Conservation (phyloP, 2,329 filamentous ascomycete species). For the Penicillium sp. region DNA sequence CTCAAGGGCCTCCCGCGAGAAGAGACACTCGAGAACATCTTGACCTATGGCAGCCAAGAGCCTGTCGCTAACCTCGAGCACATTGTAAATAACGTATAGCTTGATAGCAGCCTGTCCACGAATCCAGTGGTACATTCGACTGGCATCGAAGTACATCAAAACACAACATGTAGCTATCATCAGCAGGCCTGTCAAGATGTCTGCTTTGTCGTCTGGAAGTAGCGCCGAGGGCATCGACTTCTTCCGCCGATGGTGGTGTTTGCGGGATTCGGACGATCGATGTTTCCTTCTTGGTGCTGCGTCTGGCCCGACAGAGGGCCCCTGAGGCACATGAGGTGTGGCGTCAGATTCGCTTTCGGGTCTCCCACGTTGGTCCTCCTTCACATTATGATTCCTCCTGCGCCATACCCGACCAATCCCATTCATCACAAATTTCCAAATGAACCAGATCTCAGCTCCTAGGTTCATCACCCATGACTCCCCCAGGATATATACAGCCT, state of each 20-base stretch:
- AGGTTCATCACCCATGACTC: conserved; percentile 76
- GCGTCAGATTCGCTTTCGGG: conserved; percentile 22
- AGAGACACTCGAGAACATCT: conserved; percentile 92
- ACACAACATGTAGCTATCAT: conserved; percentile 82
- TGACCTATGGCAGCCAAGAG: conserved; percentile 89
- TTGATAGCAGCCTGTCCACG: conserved; percentile 96
- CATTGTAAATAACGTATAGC: conserved; percentile 97
- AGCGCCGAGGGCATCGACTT: conserved; percentile 83
- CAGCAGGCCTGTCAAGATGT: conserved; percentile 84
- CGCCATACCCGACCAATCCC: conserved; percentile 79
- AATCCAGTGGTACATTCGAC: conserved; percentile 97
- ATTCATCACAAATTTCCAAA: conserved; percentile 73
- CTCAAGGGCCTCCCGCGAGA: conserved; percentile 88
- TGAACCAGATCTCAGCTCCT: conserved; percentile 67
- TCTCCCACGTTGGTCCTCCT: conserved; percentile 16
- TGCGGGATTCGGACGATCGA: conserved; percentile 36
- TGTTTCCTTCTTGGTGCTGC: conserved; percentile 25
- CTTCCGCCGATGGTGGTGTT: conserved; percentile 62
- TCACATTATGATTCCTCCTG: conserved; percentile 38
- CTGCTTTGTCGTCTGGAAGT: conserved; percentile 87
- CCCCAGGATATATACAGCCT: conserved; percentile 72
- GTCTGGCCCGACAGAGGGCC: conserved; percentile 18
- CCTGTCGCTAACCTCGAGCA: conserved; percentile 84
- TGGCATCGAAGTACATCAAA: conserved; percentile 89
- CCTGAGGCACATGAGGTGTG: conserved; percentile 15